Base-by-base conservation (phyloP, 805 yeast genomes). In the Brettanomyces sp. region DNA sequence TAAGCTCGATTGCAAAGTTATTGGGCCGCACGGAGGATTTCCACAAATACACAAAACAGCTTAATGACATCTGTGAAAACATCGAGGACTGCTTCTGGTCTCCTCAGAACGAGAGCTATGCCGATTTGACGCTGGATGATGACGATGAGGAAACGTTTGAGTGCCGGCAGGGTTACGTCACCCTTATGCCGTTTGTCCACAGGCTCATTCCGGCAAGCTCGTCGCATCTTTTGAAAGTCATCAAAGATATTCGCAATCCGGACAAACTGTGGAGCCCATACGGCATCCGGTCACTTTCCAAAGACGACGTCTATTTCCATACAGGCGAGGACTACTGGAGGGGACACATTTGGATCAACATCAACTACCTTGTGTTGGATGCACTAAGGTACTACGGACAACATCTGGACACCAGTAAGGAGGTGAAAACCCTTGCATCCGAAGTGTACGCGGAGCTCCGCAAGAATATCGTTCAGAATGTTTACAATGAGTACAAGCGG, bases 291-390 rank as follows among this genome's bases (percentile, higher is more conserved):
- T 85, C 95, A 0, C 67, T 93, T 35, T 85, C 96, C 1, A 79
- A 78, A 55, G 54, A 70, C 4, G 90, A 85, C 55, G 67, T 67
- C 21, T 66, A 58, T 48, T 93, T 83, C 65, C 84, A 84, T 46
- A 76, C 81, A 0, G 91, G 74, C 6, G 99, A 93, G 58, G 82
- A 91, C 63, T 93, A 93, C 67, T 93, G 99, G 99, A 76, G 96
- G 51, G 93, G 96, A 1, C 87, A 95, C 18, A 73, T 93, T 25
- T 93, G 98, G 98, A 70, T 89, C 54, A 85, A 89, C 61, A 85
- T 93, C 57, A 93, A 93, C 67, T 91, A 88, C 58, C 67, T 93
- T 62, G 70, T 82, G 4, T 68, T 93, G 39, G 93, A 88, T 45
- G 74, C 85, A 4, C 67, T 93, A 50, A 62, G 68, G 32, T 66